A percentile compares a stretch with the other conserved stretches of the same genome.
phyloP scores from a whole-genome alignment of 208 protist species.

The Wallacemonas sp. region DNA sequence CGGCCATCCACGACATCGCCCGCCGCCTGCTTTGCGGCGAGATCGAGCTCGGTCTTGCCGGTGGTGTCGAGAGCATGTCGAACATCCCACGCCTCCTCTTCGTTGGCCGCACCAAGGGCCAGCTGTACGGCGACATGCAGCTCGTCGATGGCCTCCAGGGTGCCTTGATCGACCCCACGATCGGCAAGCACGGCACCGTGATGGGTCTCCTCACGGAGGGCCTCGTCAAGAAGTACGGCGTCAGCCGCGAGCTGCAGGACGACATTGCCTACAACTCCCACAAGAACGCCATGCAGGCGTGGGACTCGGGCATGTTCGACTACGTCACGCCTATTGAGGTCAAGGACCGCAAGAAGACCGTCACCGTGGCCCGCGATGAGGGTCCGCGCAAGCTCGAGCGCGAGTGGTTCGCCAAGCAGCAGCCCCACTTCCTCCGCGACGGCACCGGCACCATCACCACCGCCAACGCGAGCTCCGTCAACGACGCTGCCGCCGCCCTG shows the following conservation, averaged over 20 bases:
- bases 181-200: conserved; percentile 61
- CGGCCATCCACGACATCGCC: conserved; percentile 60
- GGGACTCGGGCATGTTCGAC: conserved; percentile 84
- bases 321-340: conserved; percentile 92
- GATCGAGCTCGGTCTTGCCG: conserved; percentile 58
- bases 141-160: conserved; percentile 60
- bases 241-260: conserved; percentile 92
- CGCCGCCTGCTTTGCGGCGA: conserved; percentile 49
- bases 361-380: conserved; percentile 80
- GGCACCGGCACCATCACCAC: conserved; percentile 91
- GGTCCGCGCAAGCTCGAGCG: conserved; percentile 80
- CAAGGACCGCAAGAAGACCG: conserved; percentile 37
- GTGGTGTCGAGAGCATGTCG: conserved; percentile 65
- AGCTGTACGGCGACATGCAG: conserved; percentile 59
- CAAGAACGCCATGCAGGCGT: conserved; percentile 63
- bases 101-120: conserved; percentile 37
- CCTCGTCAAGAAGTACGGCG: conserved; percentile 79
- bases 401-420: conserved; percentile 85
- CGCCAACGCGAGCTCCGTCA: conserved; percentile 89
- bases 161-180: conserved; percentile 39
- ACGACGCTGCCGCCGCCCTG: conserved; percentile 91
- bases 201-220: conserved; percentile 79
- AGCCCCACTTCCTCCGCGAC: conserved; percentile 86
- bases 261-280: conserved; percentile 91
- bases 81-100: conserved; percentile 61